Evolutionary conservation across 192 early-diverging fungal species (phyloP).

Genomic region (Backusella macrospora): DNA sequence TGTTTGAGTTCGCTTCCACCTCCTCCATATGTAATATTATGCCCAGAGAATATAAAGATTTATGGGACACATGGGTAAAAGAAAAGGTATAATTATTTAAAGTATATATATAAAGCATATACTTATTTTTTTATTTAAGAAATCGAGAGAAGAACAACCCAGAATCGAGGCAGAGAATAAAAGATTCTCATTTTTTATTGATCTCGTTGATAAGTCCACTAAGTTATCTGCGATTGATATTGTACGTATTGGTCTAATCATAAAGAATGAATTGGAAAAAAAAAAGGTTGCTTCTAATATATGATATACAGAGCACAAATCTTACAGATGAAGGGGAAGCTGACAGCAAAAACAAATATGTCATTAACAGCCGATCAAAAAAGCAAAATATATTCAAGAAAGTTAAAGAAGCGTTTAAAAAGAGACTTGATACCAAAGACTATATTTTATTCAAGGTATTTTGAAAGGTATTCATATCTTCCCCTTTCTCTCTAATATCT

Average conservation of each 20-base stretch:
- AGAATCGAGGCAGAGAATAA: conserved; percentile 18
- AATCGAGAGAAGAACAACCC: conserved; percentile 9
- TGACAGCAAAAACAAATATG: background rate
- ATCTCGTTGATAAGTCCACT: conserved; percentile 16
- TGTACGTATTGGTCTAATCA: background rate
- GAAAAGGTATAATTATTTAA: conserved; percentile 22
- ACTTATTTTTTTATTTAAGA: conserved; percentile 12
- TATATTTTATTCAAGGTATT: conserved; percentile 22
- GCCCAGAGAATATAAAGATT: conserved; percentile 22
- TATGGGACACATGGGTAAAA: conserved; percentile 32
- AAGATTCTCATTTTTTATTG: conserved; percentile 23
- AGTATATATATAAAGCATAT: background rate
- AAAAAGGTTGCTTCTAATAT: too few relatives aligned
- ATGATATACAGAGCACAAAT: background rate
- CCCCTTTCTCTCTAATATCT: background rate
- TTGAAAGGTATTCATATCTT: background rate
- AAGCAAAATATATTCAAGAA: background rate
- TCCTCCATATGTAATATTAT: conserved; percentile 8
- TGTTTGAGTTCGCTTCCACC: conserved; percentile 23
- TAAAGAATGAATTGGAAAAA: too few relatives aligned
- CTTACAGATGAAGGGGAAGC: background rate
- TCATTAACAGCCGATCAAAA: background rate
- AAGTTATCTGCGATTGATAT: background rate
- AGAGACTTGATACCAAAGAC: conserved; percentile 11
- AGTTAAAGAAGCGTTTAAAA: conserved; percentile 11